A percentile compares a stretch with the other conserved stretches of the same genome.
Conservation (phyloP, 768 basidiomycete genomes). For the Lyophyllum atratum region DNA sequence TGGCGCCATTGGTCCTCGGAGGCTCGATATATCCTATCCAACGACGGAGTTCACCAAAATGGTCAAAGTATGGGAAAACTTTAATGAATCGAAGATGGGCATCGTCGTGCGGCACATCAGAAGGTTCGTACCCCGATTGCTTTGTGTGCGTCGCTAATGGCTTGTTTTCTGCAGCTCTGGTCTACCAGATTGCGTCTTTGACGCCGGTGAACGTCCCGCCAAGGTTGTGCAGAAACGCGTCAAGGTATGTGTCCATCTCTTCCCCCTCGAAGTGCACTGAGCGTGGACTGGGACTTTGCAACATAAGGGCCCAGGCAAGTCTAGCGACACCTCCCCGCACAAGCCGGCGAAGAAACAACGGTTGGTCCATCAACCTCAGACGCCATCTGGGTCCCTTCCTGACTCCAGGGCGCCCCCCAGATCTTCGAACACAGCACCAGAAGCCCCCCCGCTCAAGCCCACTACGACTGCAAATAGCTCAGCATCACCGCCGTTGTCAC, state of each 20-base stretch:
- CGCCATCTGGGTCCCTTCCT: conserved; percentile 27
- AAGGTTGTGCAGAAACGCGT: conserved; percentile 72
- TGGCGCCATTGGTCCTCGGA: conserved; percentile 74
- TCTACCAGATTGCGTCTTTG: conserved; percentile 83
- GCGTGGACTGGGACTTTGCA: conserved; percentile 16
- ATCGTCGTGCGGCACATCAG: conserved; percentile 93
- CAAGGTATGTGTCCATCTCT: conserved; percentile 47
- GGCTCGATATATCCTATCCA: conserved; percentile 95
- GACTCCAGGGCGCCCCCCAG: conserved; percentile 34
- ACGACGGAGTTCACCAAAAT: conserved; percentile 93
- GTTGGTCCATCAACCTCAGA: conserved; percentile 48
- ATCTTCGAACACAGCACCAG: conserved; percentile 44
- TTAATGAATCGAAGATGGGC: conserved; percentile 90
- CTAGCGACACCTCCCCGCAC: conserved; percentile 63
- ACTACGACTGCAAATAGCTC: conserved; percentile 39
- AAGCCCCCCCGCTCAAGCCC: conserved; percentile 37
- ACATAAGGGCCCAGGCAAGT: conserved; percentile 60
- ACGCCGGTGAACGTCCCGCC: conserved; percentile 76
- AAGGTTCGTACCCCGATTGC: conserved; percentile 52
- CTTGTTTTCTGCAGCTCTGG: conserved; percentile 48
- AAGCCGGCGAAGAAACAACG: conserved; percentile 82
- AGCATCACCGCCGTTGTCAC: conserved; percentile 29
- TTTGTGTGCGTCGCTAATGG: neutral
- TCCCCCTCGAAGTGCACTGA: conserved; percentile 7
- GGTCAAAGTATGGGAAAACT: conserved; percentile 95